Percentiles rank a stretch among this genome's conserved stretches.
phyloP scores from a whole-genome alignment of 345 rosid genomes.

The Dovyalis caffra region DNA sequence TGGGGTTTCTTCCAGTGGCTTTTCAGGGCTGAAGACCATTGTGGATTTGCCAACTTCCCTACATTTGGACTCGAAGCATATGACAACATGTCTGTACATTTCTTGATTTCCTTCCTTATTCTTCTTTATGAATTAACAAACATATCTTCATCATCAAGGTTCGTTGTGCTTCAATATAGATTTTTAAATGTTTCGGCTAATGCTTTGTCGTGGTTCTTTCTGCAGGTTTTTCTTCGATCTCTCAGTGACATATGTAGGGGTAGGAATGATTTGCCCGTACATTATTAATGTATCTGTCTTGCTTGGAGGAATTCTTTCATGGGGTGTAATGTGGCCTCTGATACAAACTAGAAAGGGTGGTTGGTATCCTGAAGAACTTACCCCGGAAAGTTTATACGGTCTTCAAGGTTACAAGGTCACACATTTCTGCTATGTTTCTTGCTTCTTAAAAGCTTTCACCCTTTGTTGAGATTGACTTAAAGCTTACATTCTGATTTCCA shows the following conservation, averaged over 20 bases:
- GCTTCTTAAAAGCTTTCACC: neutral
- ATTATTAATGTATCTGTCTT: constrained; percentile 28
- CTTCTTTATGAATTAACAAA: no score
- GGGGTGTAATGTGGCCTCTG: constrained; percentile 41
- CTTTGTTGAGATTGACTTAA: no score
- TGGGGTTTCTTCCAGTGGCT: constrained; percentile 42
- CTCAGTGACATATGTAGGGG: constrained; percentile 35
- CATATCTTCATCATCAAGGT: no score
- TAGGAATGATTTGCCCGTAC: constrained; percentile 37
- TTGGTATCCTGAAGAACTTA: constrained; percentile 25
- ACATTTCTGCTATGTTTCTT: neutral
- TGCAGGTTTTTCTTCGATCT: constrained; percentile 44
- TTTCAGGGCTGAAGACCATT: constrained; percentile 23
- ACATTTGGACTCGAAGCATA: constrained; percentile 28
- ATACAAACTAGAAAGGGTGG: constrained; percentile 22
- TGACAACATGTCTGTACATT: constrained; percentile 4
- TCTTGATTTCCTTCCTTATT: no score
- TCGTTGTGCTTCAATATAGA: no score
- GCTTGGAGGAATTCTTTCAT: constrained; percentile 33
- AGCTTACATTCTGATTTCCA: neutral
- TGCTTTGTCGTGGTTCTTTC: neutral
- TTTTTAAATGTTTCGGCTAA: neutral
- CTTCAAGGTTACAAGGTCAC: constrained; percentile 32
- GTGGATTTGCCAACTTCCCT: constrained; percentile 30
- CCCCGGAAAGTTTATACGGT: constrained; percentile 12